phyloP scores from a whole-genome alignment of 1,139 yeast genomes.

The Yamadazyma trypodendri region DNA sequence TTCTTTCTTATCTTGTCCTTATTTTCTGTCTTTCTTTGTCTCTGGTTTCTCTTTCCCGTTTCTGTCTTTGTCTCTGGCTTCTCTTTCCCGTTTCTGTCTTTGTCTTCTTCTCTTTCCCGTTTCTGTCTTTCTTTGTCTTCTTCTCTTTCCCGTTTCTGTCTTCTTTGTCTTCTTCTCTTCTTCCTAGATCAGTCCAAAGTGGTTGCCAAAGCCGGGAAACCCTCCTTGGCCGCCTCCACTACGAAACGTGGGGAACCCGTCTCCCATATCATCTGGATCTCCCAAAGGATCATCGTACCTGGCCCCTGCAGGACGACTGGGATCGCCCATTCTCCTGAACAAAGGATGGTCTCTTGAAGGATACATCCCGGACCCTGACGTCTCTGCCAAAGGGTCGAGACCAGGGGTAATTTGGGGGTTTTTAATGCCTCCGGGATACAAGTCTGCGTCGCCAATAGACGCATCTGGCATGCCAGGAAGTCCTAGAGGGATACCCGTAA shows the following conservation, averaged over 20 bases:
- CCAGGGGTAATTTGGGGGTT: conserved; percentile 33
- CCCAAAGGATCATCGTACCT: conserved; percentile 55
- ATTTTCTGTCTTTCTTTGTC: background rate
- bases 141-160: background rate
- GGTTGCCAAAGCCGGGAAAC: conserved; percentile 6
- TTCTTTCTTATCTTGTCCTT: background rate
- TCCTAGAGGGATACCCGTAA: conserved; percentile 15
- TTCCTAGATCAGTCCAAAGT: background rate
- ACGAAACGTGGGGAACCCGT: conserved; percentile 50
- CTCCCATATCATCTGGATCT: conserved; percentile 42
- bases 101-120: too few relatives aligned
- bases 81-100: too few relatives aligned
- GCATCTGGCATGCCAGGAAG: conserved; percentile 3
- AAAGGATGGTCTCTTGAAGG: conserved; percentile 53
- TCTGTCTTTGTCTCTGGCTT: too few relatives aligned
- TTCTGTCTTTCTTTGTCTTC: too few relatives aligned
- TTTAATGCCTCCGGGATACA: conserved; percentile 45
- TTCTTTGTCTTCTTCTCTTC: background rate
- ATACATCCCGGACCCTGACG: conserved; percentile 36
- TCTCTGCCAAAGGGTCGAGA: conserved; percentile 13
- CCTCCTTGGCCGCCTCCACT: conserved; percentile 15
- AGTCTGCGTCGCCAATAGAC: conserved; percentile 49
- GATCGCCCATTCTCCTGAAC: conserved; percentile 25
- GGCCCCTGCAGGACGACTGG: conserved; percentile 47
- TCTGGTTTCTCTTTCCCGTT: background rate